Base-by-base conservation (phyloP, 192 early-diverging fungal species). In the Umbelopsis sp. region DNA sequence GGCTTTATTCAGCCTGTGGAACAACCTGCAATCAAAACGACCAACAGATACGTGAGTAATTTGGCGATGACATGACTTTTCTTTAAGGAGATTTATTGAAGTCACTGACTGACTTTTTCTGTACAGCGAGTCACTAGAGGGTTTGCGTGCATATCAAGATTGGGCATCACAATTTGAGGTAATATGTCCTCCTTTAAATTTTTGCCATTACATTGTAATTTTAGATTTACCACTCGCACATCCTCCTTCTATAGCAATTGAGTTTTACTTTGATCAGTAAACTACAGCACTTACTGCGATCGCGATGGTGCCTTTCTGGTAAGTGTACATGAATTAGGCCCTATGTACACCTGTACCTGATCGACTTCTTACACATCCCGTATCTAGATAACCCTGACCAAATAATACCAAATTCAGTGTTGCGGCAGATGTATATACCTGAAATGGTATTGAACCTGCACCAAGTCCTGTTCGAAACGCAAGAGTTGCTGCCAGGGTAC, bases 361-460 rank as follows among this genome's bases (percentile, higher is more conserved):
- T 20, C 47, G 17, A 16, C 47, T 17, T 49, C n/a, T 49, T 47
- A n/a, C 11, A 9, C 11, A 9, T 12, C 20, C 47, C 47, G 16
- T 21, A 17, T n/a, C 5, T n/a, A 62, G 56, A 62, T 34, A 32
- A 62, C 29, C 56, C 56, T 62, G 56, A 32, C 6, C 56, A 62
- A 62, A 62, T 62, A 32, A 62, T 62, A 34, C 56, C 56, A 62
- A 62, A 62, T 62, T 11, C 56, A 34, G 56, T 34, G 66, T 67
- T 89, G 68, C 87, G 89, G 49, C 74, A 80, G 70, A 75, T 85
- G 29, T 89, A 84, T 51, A 79, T 91, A 17, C 90, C 94, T 5
- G 87, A 93, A 69, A 66, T 91, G 2, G 81, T 92, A 36, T 79
- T 92, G 69, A 86, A 87, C 45, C 73, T 93, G 59, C 90, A 95